phyloP scores from a whole-genome alignment of 1,284 basidiomycete species.

The Mycena citricolor region DNA sequence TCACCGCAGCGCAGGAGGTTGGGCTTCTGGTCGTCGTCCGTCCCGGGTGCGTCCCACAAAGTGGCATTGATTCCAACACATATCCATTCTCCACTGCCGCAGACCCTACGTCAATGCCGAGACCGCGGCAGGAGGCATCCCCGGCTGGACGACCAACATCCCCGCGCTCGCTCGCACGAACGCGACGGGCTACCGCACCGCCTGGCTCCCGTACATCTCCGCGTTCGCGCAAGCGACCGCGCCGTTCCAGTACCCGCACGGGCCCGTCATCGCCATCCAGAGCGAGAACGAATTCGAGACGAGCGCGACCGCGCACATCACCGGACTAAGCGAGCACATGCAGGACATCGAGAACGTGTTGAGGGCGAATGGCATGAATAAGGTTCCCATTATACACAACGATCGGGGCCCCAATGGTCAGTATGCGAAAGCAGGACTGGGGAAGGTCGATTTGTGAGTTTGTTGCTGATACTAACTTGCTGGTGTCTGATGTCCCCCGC shows the following conservation, averaged over 20 bases:
- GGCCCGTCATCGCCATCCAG: slow-evolving; percentile 49
- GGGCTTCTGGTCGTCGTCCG: slow-evolving; percentile 46
- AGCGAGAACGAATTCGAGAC: slow-evolving; percentile 50
- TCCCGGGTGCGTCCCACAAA: slow-evolving; percentile 38
- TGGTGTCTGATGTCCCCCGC: background rate
- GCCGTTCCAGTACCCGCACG: slow-evolving; percentile 44
- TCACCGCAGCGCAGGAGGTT: slow-evolving; percentile 43
- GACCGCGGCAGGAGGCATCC: slow-evolving; percentile 45
- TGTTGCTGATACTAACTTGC: background rate
- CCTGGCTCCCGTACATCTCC: slow-evolving; percentile 47
- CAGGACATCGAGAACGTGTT: slow-evolving; percentile 42
- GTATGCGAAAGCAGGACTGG: slow-evolving; percentile 33
- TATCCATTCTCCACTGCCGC: too few species aligned
- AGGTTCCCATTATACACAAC: slow-evolving; percentile 44
- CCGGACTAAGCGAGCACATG: slow-evolving; percentile 38
- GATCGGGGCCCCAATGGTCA: slow-evolving; percentile 36
- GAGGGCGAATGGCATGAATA: slow-evolving; percentile 39
- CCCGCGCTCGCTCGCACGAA: slow-evolving; percentile 45
- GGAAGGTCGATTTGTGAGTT: slow-evolving; percentile 43
- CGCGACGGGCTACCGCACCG: slow-evolving; percentile 39
- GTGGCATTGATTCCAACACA: too few species aligned
- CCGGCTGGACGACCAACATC: slow-evolving; percentile 47
- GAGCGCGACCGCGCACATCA: slow-evolving; percentile 27
- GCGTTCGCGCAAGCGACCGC: slow-evolving; percentile 40
- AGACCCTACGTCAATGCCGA: slow-evolving; percentile 40